Evolutionary conservation across 441 rosid genomes (phyloP).

Genomic region (Populus tomentosa): DNA sequence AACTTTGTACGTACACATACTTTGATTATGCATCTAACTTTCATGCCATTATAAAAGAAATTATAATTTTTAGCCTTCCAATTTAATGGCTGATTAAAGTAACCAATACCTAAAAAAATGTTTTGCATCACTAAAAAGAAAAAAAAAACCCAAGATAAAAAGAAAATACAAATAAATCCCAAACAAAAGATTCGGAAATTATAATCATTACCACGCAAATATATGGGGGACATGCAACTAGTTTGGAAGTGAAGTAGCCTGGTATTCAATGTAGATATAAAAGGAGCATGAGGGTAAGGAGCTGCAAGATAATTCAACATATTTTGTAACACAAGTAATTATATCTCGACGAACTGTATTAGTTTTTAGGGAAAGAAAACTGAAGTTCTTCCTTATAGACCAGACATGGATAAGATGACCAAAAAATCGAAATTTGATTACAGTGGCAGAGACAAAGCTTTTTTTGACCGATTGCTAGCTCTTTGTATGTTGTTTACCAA

Average conservation of each 20-base stretch:
- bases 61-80: too few relatives aligned
- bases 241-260: not conserved
- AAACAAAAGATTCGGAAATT: too few relatives aligned
- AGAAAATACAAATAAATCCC: too few relatives aligned
- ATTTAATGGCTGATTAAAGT: too few relatives aligned
- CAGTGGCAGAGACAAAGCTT: not conserved
- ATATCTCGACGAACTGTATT: not conserved
- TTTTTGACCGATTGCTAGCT: slow-evolving; percentile 9
- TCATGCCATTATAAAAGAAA: too few relatives aligned
- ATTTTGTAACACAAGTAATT: not conserved
- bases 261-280: not conserved
- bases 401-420: not conserved
- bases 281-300: not conserved
- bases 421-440: not conserved
- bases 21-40: too few relatives aligned
- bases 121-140: too few relatives aligned
- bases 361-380: not conserved
- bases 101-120: too few relatives aligned
- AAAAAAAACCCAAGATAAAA: too few relatives aligned
- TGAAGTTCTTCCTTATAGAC: not conserved
- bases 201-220: not conserved
- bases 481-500: not conserved
- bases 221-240: not conserved
- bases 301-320: not conserved
- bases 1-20: too few relatives aligned